phyloP scores from a whole-genome alignment of 2,329 filamentous ascomycete genomes.

The Cordyceps militaris region DNA sequence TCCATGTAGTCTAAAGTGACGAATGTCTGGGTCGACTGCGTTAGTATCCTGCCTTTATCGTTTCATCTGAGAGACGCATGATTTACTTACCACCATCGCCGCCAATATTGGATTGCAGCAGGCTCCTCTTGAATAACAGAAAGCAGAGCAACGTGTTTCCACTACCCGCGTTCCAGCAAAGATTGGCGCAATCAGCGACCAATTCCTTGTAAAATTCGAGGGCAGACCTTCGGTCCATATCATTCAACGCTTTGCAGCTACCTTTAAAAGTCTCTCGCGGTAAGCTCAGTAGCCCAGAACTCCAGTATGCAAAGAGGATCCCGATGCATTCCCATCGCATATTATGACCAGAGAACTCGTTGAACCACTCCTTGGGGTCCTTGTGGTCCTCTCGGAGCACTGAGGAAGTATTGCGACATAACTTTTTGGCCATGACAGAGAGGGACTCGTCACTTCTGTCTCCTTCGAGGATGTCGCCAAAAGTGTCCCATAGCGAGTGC shows the following conservation, averaged over 20 bases:
- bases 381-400: conserved; percentile 27
- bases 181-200: conserved; percentile 19
- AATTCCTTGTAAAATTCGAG: conserved; percentile 17
- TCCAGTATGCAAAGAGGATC: conserved; percentile 24
- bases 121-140: conserved; percentile 23
- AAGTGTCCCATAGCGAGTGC: conserved; percentile 16
- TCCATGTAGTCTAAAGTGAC: conserved; percentile 13
- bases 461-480: conserved; percentile 17
- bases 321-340: conserved; percentile 34
- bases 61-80: neutral
- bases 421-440: conserved; percentile 22
- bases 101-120: conserved; percentile 27
- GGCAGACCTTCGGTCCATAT: conserved; percentile 6
- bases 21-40: neutral
- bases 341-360: conserved; percentile 28
- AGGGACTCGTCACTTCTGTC: conserved; percentile 17
- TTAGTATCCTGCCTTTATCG: neutral
- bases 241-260: conserved; percentile 1
- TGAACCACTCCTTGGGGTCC: conserved; percentile 25
- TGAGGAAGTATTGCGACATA: conserved; percentile 29
- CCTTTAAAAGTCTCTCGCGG: conserved; percentile 2
- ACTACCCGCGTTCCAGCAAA: conserved; percentile 22
- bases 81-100: conserved; percentile 28
- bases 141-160: conserved; percentile 28
- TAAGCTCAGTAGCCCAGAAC: conserved; percentile 6